phyloP scores from a whole-genome alignment of 345 rosid species.

The Zanthoxylum bungeanum region DNA sequence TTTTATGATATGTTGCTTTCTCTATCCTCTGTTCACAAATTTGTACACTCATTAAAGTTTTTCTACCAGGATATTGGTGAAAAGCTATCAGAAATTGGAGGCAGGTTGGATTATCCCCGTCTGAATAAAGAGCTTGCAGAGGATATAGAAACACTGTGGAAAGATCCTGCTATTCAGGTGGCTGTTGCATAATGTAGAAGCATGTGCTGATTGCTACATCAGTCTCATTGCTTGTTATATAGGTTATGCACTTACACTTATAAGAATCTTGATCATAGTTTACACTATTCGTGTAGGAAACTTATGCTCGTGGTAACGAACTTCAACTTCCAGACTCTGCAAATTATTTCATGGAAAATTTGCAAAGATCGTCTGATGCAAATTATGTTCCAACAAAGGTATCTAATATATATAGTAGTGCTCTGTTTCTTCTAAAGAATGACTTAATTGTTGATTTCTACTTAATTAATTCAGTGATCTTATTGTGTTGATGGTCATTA shows the following conservation, averaged over 20 bases:
- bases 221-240: neutral
- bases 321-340: conserved; percentile 97
- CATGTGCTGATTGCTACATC: neutral
- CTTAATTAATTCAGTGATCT: neutral
- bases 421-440: neutral
- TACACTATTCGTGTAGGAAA: conserved; percentile 55
- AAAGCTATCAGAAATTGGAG: conserved; percentile 77
- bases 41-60: neutral
- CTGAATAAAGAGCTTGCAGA: conserved; percentile 73
- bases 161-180: conserved; percentile 93
- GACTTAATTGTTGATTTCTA: neutral
- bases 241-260: neutral
- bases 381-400: conserved; percentile 96
- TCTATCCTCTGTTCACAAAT: neutral
- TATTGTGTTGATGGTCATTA: neutral
- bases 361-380: conserved; percentile 68
- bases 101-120: conserved; percentile 65
- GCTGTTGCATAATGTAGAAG: conserved; percentile 13
- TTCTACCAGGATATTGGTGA: conserved; percentile 68
- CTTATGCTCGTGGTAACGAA: conserved; percentile 74
- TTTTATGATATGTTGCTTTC: neutral
- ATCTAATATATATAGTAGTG: neutral
- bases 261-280: conserved; percentile 7
- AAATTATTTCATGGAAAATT: conserved; percentile 87
- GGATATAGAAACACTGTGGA: conserved; percentile 85